Conservation (phyloP, 306 rosid genomes). For the Cicer yamashitae region DNA sequence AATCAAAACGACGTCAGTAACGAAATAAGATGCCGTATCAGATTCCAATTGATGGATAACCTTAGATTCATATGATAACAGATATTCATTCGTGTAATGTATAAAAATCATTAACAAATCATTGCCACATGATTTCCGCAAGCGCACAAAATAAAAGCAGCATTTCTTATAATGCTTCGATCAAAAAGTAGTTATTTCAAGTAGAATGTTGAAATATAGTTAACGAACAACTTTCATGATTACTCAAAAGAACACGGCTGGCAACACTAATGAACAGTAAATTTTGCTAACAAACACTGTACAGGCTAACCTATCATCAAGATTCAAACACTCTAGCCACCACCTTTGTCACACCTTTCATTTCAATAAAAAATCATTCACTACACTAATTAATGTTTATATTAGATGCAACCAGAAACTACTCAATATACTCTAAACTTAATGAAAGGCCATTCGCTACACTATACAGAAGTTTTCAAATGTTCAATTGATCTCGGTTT, state of each 20-base stretch:
- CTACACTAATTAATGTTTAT: conserved; percentile 1
- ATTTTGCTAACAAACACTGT: conserved; percentile 8
- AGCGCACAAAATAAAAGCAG: background rate
- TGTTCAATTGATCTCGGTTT: conserved; percentile 11
- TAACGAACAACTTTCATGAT: background rate
- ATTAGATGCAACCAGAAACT: conserved; percentile 21
- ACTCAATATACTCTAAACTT: background rate
- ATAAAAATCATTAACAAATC: conserved; percentile 3
- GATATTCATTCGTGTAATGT: background rate
- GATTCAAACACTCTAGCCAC: conserved; percentile 16
- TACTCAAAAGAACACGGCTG: conserved; percentile 16
- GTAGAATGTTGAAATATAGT: conserved; percentile 5
- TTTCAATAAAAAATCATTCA: conserved; percentile 9
- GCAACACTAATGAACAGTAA: conserved; percentile 15
- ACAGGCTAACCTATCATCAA: conserved; percentile 15
- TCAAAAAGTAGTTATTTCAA: background rate
- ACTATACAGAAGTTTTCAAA: background rate
- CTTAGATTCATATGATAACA: background rate
- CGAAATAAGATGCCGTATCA: conserved; percentile 3
- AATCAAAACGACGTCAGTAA: conserved; percentile 27
- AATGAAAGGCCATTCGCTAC: background rate
- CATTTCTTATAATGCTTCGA: conserved; percentile 3
- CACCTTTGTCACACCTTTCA: background rate
- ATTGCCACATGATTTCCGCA: background rate
- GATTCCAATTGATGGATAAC: background rate